Percentiles rank a stretch among this genome's conserved stretches.
phyloP scores from a whole-genome alignment of 176 grass and related monocot genomes.

The Carex cristatella region DNA sequence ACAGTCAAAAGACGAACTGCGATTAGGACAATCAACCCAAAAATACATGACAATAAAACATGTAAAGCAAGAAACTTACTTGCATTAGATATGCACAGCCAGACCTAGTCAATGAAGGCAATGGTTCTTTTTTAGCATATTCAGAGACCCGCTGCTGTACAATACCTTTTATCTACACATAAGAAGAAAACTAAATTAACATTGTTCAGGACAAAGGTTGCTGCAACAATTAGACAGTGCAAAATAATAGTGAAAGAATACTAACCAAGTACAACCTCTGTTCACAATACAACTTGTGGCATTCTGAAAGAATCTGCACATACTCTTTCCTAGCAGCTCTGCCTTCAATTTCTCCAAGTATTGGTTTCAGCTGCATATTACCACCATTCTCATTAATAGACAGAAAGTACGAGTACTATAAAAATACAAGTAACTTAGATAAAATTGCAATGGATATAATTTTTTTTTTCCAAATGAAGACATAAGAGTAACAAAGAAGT shows the following conservation, averaged over 20 bases:
- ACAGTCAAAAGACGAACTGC: not conserved
- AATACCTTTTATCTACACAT: conserved; percentile 70
- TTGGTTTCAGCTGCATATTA: conserved; percentile 71
- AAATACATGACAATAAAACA: not conserved
- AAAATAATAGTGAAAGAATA: conserved; percentile 26
- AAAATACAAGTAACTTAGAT: not conserved
- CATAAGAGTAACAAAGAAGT: not conserved
- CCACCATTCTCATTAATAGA: conserved; percentile 1
- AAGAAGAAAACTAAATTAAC: conserved; percentile 1
- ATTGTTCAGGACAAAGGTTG: not conserved
- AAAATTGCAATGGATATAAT: not conserved
- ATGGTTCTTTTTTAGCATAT: conserved; percentile 71
- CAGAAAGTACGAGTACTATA: not conserved
- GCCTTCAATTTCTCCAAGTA: conserved; percentile 85
- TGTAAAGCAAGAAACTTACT: conserved; percentile 35
- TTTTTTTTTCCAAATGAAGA: not conserved
- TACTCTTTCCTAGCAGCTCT: conserved; percentile 93
- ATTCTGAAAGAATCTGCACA: conserved; percentile 74
- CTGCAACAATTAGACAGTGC: conserved; percentile 10
- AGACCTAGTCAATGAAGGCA: conserved; percentile 95
- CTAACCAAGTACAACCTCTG: conserved; percentile 86
- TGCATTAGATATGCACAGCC: conserved; percentile 95
- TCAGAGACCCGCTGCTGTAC: conserved; percentile 88
- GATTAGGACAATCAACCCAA: not conserved
- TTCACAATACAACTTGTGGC: conserved; percentile 91